These are phyloP conservation scores for Moringa oleifera DNA, from an alignment of 345 rosid genomes.

Conservation along the genomic window DNA sequence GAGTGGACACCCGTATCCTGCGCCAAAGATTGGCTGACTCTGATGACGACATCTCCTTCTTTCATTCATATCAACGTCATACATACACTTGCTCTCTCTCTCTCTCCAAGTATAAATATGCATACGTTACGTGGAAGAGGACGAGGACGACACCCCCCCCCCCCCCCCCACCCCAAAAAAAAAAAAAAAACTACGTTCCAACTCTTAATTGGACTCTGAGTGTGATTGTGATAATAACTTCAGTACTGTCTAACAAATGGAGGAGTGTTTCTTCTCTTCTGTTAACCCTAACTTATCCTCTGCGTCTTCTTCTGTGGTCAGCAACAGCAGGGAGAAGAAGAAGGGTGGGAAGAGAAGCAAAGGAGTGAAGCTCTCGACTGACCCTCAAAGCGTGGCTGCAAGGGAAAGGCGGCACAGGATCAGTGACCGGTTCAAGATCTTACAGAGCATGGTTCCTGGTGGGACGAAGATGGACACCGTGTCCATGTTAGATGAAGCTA, in stretches of 20 bases:
- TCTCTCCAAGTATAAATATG: constrained; percentile 13
- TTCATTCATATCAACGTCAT: constrained; percentile 8
- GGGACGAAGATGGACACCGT: constrained; percentile 89
- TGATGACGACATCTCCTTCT: constrained; percentile 23
- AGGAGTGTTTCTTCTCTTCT: constrained; percentile 22
- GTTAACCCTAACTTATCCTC: constrained; percentile 21
- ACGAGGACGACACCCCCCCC: constrained; percentile 1
- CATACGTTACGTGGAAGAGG: background rate
- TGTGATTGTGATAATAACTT: too few relatives aligned
- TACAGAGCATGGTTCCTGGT: constrained; percentile 84
- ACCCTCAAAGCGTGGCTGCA: constrained; percentile 91
- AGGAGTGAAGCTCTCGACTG: constrained; percentile 58
- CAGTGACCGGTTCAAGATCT: constrained; percentile 76
- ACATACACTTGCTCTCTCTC: background rate
- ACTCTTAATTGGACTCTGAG: too few relatives aligned
- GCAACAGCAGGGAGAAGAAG: constrained; percentile 19
- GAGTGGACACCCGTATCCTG: constrained; percentile 44
- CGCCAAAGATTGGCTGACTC: constrained; percentile 38
- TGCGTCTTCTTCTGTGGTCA: constrained; percentile 27
- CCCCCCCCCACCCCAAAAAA: too few relatives aligned
- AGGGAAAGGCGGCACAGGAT: constrained; percentile 83
- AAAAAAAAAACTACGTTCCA: too few relatives aligned
- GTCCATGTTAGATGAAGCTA: constrained; percentile 86
- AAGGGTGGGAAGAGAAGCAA: constrained; percentile 15
- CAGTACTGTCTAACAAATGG: constrained; percentile 12